A percentile compares a stretch with the other conserved stretches of the same genome.
Conservation (phyloP, 2,329 filamentous ascomycete species). For the Phyllosticta capitalensis region DNA sequence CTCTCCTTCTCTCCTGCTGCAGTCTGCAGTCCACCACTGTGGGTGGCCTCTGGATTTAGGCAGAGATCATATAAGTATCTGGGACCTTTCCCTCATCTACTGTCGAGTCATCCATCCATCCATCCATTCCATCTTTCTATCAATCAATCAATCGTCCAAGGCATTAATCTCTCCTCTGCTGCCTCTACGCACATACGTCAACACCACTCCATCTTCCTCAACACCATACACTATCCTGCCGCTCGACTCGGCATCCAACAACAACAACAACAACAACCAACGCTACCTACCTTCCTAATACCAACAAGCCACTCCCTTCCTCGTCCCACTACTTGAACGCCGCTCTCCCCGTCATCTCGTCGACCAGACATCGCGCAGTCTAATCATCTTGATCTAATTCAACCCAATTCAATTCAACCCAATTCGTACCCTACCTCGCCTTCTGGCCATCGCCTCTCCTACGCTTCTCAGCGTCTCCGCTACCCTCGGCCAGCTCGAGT, state of each 20-base stretch:
- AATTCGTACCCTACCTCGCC: neutral
- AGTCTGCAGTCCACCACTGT: neutral
- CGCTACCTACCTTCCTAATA: neutral
- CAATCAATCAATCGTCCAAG: neutral
- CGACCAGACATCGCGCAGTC: neutral
- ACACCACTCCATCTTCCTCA: too few relatives aligned
- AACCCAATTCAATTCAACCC: neutral
- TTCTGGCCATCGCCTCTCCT: neutral
- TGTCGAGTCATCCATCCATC: neutral
- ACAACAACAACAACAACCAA: neutral
- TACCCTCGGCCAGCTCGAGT: too few relatives aligned
- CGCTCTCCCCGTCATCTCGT: neutral
- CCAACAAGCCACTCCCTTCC: neutral
- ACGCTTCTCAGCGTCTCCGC: too few relatives aligned
- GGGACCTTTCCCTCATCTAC: neutral
- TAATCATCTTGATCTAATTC: neutral
- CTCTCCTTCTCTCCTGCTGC: neutral
- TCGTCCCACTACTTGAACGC: neutral
- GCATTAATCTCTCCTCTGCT: neutral
- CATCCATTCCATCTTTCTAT: neutral
- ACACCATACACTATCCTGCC: neutral
- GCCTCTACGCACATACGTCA: neutral
- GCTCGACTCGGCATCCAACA: neutral
- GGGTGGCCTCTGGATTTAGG: neutral
- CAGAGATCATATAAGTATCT: neutral